These are phyloP conservation scores for Wickerhamomyces chambardii DNA, from an alignment of 805 yeast genomes.

Conservation along the genomic window DNA sequence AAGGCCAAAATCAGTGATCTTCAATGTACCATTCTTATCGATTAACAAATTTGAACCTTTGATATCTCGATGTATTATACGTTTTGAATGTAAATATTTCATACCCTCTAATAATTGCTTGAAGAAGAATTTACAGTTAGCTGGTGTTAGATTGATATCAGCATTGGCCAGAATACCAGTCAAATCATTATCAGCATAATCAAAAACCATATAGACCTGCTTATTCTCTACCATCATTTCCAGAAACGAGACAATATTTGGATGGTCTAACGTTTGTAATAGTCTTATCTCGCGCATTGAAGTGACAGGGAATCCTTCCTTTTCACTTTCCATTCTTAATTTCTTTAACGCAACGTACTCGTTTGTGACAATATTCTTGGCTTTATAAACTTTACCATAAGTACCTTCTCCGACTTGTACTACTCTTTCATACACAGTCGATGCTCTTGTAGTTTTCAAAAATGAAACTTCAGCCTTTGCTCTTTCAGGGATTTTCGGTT, in stretches of 20 bases:
- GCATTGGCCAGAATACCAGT: slow-evolving; percentile 82
- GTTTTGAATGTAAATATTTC: slow-evolving; percentile 55
- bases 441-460: slow-evolving; percentile 13
- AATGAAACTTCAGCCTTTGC: slow-evolving; percentile 7
- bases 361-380: slow-evolving; percentile 58
- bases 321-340: slow-evolving; percentile 74
- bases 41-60: slow-evolving; percentile 74
- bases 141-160: slow-evolving; percentile 47
- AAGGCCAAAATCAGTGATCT: slow-evolving; percentile 77
- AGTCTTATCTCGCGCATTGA: slow-evolving; percentile 88
- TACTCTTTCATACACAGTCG: slow-evolving; percentile 49
- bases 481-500: neutral
- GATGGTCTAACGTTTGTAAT: slow-evolving; percentile 75
- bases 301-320: slow-evolving; percentile 95
- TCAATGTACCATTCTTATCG: slow-evolving; percentile 51
- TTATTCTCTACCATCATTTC: slow-evolving; percentile 84
- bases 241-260: slow-evolving; percentile 67
- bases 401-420: slow-evolving; percentile 99
- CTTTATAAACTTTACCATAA: slow-evolving; percentile 92
- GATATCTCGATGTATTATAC: slow-evolving; percentile 73
- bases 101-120: slow-evolving; percentile 62
- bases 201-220: slow-evolving; percentile 82
- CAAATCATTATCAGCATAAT: slow-evolving; percentile 88
- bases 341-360: slow-evolving; percentile 81
- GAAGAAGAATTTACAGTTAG: slow-evolving; percentile 60